Evolutionary conservation across 129 eudicot species (phyloP), one percentile per base, ranked within the genome.

Genomic region (Pulicaria dysenterica): DNA sequence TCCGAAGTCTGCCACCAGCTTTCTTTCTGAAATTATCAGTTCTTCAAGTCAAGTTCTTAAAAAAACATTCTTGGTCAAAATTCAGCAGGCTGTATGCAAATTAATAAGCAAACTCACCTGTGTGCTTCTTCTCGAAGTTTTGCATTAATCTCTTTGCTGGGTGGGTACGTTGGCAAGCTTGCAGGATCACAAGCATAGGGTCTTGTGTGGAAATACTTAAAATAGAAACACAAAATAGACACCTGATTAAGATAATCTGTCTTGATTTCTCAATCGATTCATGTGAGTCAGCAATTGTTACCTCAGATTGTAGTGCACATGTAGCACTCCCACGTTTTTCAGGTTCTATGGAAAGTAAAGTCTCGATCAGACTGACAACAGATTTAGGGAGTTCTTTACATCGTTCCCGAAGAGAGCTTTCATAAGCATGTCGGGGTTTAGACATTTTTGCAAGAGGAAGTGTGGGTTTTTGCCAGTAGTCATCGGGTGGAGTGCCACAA

Each of bases 111-210:
- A 55, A 6, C 50, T 69, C 73, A 86, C 97, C 91, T 89, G 58
- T 75, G 80, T 46, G 80, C 87, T 44, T 91, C 97, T 69, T 85
- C 98, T 0, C 90, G 86, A 66, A 75, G 45, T 73, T 80, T 89
- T 38, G 92, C 90, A 85, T 89, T 96, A 24, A 92, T 87, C 86
- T 92, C 98, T 68, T 92, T 92, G 78, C 84, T 81, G 15, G 98
- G 95, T 43, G 96, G 96, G 80, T 83, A 92, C 79, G 75, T 87
- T 13, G 96, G 98, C 84, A 92, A 65, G 84, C 90, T 85, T 70
- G 92, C 79, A 17, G 96, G 91, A 66, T 92, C 91, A 78, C 96
- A 92, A 12, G 92, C 96, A 57, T 79, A 85, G 38, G 96, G 98
- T 77, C 53, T 80, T 58, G 85, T 77, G 8, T 13, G 69, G 78